Conservation (phyloP, 441 rosid genomes). For the Pelargonium citronellum region DNA sequence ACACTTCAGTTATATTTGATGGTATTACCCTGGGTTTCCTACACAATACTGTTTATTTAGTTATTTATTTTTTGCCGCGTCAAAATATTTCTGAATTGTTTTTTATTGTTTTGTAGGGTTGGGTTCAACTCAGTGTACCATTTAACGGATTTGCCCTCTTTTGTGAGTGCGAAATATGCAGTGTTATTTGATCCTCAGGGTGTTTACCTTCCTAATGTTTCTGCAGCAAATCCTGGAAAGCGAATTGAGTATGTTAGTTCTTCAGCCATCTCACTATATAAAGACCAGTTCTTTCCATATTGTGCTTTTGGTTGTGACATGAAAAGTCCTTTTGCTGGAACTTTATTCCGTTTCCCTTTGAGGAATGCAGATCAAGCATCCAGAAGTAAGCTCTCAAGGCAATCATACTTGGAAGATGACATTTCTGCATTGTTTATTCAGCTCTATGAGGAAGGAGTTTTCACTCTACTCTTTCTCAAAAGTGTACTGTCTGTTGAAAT, state of each 20-base stretch:
- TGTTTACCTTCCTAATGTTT: conserved; percentile 73
- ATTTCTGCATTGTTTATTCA: conserved; percentile 66
- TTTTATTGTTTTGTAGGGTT: conserved; percentile 39
- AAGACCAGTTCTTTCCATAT: conserved; percentile 84
- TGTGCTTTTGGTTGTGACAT: conserved; percentile 89
- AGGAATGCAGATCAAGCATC: conserved; percentile 74
- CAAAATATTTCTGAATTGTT: conserved; percentile 1
- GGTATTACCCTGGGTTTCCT: background rate
- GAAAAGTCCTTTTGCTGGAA: conserved; percentile 59
- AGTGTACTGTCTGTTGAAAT: conserved; percentile 69
- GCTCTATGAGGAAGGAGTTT: conserved; percentile 76
- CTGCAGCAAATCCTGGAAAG: conserved; percentile 91
- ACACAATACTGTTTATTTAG: background rate
- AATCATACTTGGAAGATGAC: conserved; percentile 63
- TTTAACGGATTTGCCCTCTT: conserved; percentile 93
- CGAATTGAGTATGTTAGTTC: conserved; percentile 77
- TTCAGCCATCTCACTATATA: conserved; percentile 56
- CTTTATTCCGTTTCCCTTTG: conserved; percentile 90
- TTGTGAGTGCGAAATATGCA: conserved; percentile 82
- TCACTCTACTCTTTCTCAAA: conserved; percentile 77
- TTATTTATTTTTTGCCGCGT: background rate
- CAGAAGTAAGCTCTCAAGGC: conserved; percentile 84
- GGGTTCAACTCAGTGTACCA: conserved; percentile 99
- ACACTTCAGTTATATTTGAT: background rate
- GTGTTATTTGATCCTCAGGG: conserved; percentile 96